Evolutionary conservation across 2,329 filamentous ascomycete genomes (phyloP).

Genomic region (Aureobasidium sp.): DNA sequence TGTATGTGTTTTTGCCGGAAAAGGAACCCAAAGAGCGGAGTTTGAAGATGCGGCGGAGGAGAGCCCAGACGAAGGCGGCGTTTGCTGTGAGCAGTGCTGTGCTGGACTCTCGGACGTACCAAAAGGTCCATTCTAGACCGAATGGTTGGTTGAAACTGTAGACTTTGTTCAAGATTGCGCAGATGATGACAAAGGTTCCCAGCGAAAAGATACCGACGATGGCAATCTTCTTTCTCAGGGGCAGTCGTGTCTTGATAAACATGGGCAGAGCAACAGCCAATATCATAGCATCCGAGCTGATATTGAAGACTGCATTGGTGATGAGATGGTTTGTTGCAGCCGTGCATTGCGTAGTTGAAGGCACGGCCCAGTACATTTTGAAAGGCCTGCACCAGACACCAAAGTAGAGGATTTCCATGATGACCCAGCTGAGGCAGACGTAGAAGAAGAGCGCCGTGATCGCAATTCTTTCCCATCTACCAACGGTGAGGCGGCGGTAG

Average conservation of each 20-base stretch:
- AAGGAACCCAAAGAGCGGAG: slow-evolving; percentile 15
- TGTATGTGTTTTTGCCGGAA: not conserved
- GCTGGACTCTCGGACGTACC: slow-evolving; percentile 54
- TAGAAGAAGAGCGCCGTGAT: slow-evolving; percentile 31
- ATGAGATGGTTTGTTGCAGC: slow-evolving; percentile 33
- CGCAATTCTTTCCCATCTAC: slow-evolving; percentile 30
- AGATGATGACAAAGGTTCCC: slow-evolving; percentile 51
- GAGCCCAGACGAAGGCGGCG: slow-evolving; percentile 52
- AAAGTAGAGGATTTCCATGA: slow-evolving; percentile 37
- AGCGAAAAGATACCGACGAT: slow-evolving; percentile 51
- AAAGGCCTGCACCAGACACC: slow-evolving; percentile 36
- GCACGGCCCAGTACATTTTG: slow-evolving; percentile 30
- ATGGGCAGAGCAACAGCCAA: slow-evolving; percentile 40
- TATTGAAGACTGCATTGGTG: slow-evolving; percentile 35
- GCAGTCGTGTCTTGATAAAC: slow-evolving; percentile 37
- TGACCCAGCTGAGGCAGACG: slow-evolving; percentile 28
- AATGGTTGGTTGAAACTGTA: slow-evolving; percentile 29
- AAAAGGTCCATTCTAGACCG: slow-evolving; percentile 38
- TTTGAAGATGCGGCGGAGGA: slow-evolving; percentile 16
- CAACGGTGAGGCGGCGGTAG: slow-evolving; percentile 32
- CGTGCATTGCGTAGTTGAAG: slow-evolving; percentile 34
- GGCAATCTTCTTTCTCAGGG: slow-evolving; percentile 45
- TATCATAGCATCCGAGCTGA: slow-evolving; percentile 42
- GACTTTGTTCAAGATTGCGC: slow-evolving; percentile 54
- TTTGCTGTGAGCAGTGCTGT: slow-evolving; percentile 56